A percentile compares a stretch with the other conserved stretches of the same genome.
phyloP scores from a whole-genome alignment of 2,329 filamentous ascomycete genomes.

The Neoscytalidium dimidiatum region DNA sequence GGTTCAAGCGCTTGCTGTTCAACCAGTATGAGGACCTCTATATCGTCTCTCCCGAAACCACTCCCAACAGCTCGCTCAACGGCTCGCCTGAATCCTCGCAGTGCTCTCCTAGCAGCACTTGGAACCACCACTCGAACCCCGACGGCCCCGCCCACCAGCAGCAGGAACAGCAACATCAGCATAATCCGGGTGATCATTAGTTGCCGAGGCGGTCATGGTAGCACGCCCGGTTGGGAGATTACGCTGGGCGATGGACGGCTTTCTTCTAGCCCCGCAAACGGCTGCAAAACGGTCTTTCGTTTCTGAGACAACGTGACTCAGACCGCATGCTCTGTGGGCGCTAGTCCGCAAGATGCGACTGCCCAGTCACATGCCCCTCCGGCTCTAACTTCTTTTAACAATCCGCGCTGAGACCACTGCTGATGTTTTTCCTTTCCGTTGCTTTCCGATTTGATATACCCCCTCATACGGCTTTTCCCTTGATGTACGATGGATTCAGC shows the following conservation, averaged over 20 bases:
- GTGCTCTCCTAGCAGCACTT: conserved; percentile 32
- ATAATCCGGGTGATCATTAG: not conserved
- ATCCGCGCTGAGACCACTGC: not conserved
- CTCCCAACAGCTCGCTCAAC: conserved; percentile 38
- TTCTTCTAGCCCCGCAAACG: not conserved
- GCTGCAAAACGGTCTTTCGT: not conserved
- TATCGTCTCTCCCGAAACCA: conserved; percentile 47
- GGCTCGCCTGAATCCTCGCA: conserved; percentile 40
- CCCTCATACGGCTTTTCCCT: not conserved
- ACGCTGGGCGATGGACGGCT: not conserved
- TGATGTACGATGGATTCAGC: not conserved
- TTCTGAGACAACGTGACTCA: conserved; percentile 10
- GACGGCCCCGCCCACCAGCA: not conserved
- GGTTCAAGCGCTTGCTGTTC: conserved; percentile 49
- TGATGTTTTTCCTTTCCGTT: not conserved
- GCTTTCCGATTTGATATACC: conserved; percentile 10
- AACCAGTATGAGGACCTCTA: conserved; percentile 51
- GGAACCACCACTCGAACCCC: not conserved
- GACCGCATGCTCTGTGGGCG: not conserved
- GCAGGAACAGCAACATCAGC: not conserved
- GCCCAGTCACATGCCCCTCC: not conserved
- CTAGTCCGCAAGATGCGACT: not conserved
- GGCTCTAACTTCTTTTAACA: not conserved
- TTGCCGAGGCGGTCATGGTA: not conserved
- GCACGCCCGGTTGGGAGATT: not conserved